A percentile compares a stretch with the other conserved stretches of the same genome.
phyloP scores from a whole-genome alignment of 1,284 basidiomycete genomes.

The Ustilago vetiveriae region DNA sequence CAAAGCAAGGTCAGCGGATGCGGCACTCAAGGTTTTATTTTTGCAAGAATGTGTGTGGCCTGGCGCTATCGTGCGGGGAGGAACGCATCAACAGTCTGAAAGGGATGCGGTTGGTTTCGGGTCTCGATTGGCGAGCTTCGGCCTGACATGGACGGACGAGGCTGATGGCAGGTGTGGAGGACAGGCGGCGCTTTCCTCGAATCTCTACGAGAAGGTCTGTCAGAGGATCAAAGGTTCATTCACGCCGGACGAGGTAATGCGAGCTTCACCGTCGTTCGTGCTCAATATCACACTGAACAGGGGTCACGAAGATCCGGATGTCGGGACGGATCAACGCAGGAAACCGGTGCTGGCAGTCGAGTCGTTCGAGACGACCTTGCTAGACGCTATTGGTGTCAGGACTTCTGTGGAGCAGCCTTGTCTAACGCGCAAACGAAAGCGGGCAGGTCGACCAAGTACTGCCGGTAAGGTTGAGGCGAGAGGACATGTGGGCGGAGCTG shows the following conservation, averaged over 20 bases:
- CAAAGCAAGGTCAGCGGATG: not conserved
- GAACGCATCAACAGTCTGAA: not conserved
- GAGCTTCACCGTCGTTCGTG: conserved; percentile 1
- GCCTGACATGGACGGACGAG: conserved; percentile 12
- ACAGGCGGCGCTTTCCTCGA: not conserved
- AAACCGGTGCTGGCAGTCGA: not conserved
- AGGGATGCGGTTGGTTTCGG: conserved; percentile 10
- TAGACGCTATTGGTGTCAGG: conserved; percentile 5
- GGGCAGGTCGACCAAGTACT: conserved; percentile 1
- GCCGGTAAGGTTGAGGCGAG: not conserved
- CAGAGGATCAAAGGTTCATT: not conserved
- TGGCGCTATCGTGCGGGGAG: not conserved
- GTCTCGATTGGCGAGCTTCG: conserved; percentile 6
- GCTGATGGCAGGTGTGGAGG: not conserved
- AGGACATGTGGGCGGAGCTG: too few relatives aligned
- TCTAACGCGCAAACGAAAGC: conserved; percentile 10
- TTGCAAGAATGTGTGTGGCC: conserved; percentile 13
- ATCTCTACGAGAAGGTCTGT: conserved; percentile 11
- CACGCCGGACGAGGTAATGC: not conserved
- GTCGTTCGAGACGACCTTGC: conserved; percentile 6
- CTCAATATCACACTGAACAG: conserved; percentile 3
- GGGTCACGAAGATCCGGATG: not conserved
- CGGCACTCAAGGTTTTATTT: conserved; percentile 14
- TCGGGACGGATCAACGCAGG: not conserved
- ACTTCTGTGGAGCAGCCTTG: not conserved